Evolutionary conservation across 1,284 basidiomycete genomes (phyloP), one percentile per base, ranked within the genome.

Genomic region (Pholiota adiposa): DNA sequence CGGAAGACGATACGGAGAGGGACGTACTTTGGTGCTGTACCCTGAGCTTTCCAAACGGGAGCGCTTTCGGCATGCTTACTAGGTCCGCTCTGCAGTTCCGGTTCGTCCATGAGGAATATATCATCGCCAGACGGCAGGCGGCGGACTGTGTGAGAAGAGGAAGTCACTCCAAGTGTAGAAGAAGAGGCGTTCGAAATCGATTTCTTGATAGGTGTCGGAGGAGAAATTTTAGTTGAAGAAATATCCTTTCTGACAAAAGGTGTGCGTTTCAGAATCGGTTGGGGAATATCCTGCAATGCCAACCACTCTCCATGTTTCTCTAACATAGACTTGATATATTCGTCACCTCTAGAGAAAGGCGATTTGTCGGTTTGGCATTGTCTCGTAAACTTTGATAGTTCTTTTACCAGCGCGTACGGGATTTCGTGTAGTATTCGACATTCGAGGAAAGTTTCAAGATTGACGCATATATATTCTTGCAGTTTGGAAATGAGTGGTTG

Each of bases 361-460:
- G 88, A 80, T 67, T 92, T 90, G 43, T 82, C 77, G 2, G 79
- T 75, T 73, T 99, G 97, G 50, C 84, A 80, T 6, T 72, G 62
- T 25, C 83, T 81, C 3, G 92, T 80, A 61, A 86, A 91, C 1
- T 72, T 69, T 0, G 88, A 82, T 3, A 99, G 83, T 56, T 89
- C 84, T 48, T 83, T 83, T 59, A 97, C 75, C 31, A 94, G 83
- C 31, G 84, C 80, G 21, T 79, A 72, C 3, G 90, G 81, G 50
- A 98, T 83, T 65, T 92, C 92, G 51, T 91, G 86, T 21, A 99
- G 83, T 67, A 95, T 84, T 4, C 86, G 85, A 29, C 81, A 82
- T 71, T 98, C 95, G 21, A 99, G 83, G 56, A 98, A 83, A 0
- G 90, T 89, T 73, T 99, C 97, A 79, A 98, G 82, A 70, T 94